A percentile compares a stretch with the other conserved stretches of the same genome.
These are phyloP conservation scores for Rhizopogon sp. DNA, from an alignment of 768 basidiomycete species.

Conservation along the genomic window DNA sequence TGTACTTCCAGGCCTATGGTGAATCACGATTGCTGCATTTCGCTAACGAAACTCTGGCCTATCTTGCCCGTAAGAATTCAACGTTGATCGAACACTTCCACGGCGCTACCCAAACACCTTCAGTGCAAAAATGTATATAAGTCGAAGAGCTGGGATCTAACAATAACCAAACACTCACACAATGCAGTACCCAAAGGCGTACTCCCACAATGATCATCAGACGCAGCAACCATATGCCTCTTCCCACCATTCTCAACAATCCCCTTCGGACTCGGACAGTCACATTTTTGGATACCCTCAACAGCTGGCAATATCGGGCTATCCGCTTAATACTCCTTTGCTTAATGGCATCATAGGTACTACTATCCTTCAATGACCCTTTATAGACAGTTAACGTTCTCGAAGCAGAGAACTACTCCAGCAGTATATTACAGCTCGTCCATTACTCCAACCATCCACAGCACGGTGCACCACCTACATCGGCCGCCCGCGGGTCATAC, in stretches of 20 bases:
- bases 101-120: conserved; percentile 29
- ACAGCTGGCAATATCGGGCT: conserved; percentile 18
- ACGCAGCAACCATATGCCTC: conserved; percentile 13
- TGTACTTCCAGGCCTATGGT: conserved; percentile 5
- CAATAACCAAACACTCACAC: background rate
- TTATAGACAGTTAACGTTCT: conserved; percentile 8
- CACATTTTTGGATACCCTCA: conserved; percentile 17
- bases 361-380: background rate
- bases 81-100: conserved; percentile 14
- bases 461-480: too few species aligned
- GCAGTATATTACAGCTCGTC: conserved; percentile 11
- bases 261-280: conserved; percentile 15
- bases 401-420: conserved; percentile 18
- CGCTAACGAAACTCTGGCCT: conserved; percentile 12
- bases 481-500: too few species aligned
- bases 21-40: conserved; percentile 4
- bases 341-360: conserved; percentile 21
- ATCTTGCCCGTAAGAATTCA: conserved; percentile 18
- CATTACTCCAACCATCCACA: too few species aligned
- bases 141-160: conserved; percentile 7
- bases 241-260: conserved; percentile 8
- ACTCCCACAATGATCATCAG: conserved; percentile 9
- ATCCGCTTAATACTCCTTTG: conserved; percentile 19
- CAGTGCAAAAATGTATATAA: conserved; percentile 31
- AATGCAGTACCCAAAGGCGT: conserved; percentile 26